Conservation (phyloP, 208 protist genomes). For the Wallacemonas sp. region DNA sequence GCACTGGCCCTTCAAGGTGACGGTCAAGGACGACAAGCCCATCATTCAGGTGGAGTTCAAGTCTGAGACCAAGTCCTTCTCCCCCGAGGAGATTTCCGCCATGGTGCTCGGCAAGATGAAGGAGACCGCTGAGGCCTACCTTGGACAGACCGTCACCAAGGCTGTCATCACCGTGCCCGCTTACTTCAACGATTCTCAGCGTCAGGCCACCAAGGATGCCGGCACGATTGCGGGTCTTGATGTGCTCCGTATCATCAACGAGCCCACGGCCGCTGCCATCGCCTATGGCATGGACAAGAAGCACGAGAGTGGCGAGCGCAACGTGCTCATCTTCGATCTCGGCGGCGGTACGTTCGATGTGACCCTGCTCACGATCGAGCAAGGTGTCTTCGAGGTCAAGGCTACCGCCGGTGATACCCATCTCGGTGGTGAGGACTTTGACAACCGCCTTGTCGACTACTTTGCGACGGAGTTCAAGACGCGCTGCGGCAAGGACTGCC, state of each 20-base stretch:
- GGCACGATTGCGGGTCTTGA: conserved; percentile 96
- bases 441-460: conserved; percentile 98
- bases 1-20: conserved; percentile 91
- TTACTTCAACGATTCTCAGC: conserved; percentile 99
- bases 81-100: conserved; percentile 82
- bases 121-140: conserved; percentile 92
- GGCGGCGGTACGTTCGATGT: conserved; percentile 99
- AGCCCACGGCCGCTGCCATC: conserved; percentile 99
- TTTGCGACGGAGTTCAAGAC: conserved; percentile 96
- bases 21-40: conserved; percentile 84
- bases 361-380: conserved; percentile 98
- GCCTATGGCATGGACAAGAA: conserved; percentile 98
- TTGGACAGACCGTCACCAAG: conserved; percentile 91
- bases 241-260: conserved; percentile 99
- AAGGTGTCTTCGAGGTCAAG: conserved; percentile 99
- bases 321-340: conserved; percentile 98
- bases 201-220: conserved; percentile 99
- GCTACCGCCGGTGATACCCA: conserved; percentile 99
- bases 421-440: conserved; percentile 99
- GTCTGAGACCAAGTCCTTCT: conserved; percentile 72
- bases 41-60: conserved; percentile 77
- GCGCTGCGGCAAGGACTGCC: conserved; percentile 75
- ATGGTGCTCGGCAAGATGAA: conserved; percentile 94
- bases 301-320: conserved; percentile 79
- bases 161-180: conserved; percentile 99